Evolutionary conservation across 2,329 filamentous ascomycete species (phyloP), one percentile per base, ranked within the genome.

Genomic region (Talaromyces rugulosus): DNA sequence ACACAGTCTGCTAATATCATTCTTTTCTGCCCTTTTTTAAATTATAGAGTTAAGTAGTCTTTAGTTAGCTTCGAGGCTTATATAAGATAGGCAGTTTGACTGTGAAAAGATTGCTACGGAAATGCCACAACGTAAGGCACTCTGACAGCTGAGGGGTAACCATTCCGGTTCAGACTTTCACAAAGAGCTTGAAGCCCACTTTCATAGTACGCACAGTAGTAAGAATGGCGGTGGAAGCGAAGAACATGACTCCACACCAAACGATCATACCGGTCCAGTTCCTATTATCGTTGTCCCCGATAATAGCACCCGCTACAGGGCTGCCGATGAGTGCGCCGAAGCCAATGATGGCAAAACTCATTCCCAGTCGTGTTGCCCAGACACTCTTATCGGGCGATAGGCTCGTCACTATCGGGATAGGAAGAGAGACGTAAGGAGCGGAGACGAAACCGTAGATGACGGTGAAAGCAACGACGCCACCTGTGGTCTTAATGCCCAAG

Each of bases 361-460:
- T 83, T 2, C 83, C 83, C 72, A 84, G 81, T 23, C 83, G 74
- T 18, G 82, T 79, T 0, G 83, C 84, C 6, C 76, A 74, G 70
- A 83, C 84, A 64, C 78, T 78, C 63, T 83, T 62, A 67, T 86
- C 81, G 0, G 77, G 78, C 0, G 82, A 83, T 61, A 86, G 74
- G 50, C 81, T 82, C 55, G 81, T 83, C 51, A 89, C 69, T 0
- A 82, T 84, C 0, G 87, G 85, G 0, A 88, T 88, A 67, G 90
- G 89, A 16, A 91, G 71, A 47, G 52, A 55, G 27, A 61, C 53
- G 52, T 55, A 51, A 56, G 59, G 40, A 14, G 40, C 59, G 34
- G 53, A 56, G 30, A 57, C 52, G 16, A 57, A 56, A 34, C 59
- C 59, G 31, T 56, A 61, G 53, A 61, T 9, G 12, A 57, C 52